Evolutionary conservation across 106 monocot genomes (phyloP).

Genomic region (Dioscorea dumetorum): DNA sequence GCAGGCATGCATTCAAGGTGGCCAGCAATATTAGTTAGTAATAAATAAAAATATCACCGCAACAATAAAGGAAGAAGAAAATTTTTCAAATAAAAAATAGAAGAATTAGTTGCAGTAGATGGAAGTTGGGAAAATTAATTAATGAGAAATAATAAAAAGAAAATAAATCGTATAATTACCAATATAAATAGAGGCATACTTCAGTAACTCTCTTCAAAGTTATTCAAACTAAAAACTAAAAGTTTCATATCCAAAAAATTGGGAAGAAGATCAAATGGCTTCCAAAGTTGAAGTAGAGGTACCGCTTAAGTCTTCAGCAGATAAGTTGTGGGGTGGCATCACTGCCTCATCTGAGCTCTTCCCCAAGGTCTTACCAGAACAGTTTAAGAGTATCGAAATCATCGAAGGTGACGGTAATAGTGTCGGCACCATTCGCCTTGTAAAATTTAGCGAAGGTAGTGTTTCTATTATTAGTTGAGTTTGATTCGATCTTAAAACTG

Average conservation of each 20-base stretch:
- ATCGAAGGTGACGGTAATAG: slow-evolving; percentile 66
- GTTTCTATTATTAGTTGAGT: no score
- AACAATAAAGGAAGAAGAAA: no score
- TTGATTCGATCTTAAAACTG: no score
- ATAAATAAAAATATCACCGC: no score
- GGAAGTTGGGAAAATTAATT: not conserved
- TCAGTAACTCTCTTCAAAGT: no score
- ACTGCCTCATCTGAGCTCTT: slow-evolving; percentile 35
- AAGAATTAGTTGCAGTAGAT: no score
- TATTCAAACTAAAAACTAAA: no score
- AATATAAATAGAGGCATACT: not conserved
- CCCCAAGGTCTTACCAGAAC: slow-evolving; percentile 70
- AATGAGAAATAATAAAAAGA: not conserved
- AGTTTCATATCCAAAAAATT: no score
- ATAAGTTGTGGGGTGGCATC: slow-evolving; percentile 61
- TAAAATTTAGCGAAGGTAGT: slow-evolving; percentile 42
- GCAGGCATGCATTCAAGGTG: no score
- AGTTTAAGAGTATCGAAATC: slow-evolving; percentile 67
- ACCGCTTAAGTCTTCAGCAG: slow-evolving; percentile 42
- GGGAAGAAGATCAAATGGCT: slow-evolving; percentile 18
- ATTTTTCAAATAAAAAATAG: no score
- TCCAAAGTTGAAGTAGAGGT: slow-evolving; percentile 38
- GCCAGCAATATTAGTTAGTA: no score
- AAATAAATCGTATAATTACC: not conserved
- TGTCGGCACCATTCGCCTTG: slow-evolving; percentile 37